Evolutionary conservation across 495 filamentous ascomycete species (phyloP).

Genomic region (Apodospora peruviana): DNA sequence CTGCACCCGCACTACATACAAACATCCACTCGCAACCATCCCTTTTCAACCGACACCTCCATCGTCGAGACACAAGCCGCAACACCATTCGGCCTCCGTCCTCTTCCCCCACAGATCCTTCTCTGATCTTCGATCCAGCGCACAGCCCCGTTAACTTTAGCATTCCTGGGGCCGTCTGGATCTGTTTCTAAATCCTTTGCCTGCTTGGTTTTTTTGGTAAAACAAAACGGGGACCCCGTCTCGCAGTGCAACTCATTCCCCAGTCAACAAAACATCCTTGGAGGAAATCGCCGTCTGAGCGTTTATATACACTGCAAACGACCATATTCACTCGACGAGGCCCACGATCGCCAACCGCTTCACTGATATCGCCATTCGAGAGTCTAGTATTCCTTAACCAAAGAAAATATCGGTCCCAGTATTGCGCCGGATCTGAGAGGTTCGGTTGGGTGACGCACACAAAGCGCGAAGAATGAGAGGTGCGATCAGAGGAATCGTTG

Average conservation of each 20-base stretch:
- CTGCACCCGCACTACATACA: background rate
- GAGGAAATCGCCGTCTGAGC: conserved; percentile 10
- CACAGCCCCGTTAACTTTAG: background rate
- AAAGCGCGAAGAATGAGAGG: background rate
- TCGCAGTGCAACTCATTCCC: background rate
- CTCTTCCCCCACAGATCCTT: conserved; percentile 9
- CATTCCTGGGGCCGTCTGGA: conserved; percentile 3
- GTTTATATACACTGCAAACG: background rate
- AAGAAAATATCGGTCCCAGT: no score
- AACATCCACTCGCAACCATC: background rate
- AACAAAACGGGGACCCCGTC: conserved; percentile 7
- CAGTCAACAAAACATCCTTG: background rate
- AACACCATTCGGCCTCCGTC: conserved; percentile 24
- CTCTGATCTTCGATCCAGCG: conserved; percentile 10
- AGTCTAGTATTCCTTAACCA: no score
- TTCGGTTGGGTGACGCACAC: no score
- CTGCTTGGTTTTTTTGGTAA: conserved; percentile 5
- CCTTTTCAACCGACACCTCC: conserved; percentile 14
- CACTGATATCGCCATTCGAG: no score
- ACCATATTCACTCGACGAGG: background rate
- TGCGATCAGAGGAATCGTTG: background rate
- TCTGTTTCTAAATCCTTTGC: background rate
- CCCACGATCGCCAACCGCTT: no score
- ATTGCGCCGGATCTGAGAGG: no score
- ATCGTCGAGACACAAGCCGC: conserved; percentile 43